Evolutionary conservation across 2,329 filamentous ascomycete genomes (phyloP), one percentile per base, ranked within the genome.

Genomic region (Fusarium sp.): DNA sequence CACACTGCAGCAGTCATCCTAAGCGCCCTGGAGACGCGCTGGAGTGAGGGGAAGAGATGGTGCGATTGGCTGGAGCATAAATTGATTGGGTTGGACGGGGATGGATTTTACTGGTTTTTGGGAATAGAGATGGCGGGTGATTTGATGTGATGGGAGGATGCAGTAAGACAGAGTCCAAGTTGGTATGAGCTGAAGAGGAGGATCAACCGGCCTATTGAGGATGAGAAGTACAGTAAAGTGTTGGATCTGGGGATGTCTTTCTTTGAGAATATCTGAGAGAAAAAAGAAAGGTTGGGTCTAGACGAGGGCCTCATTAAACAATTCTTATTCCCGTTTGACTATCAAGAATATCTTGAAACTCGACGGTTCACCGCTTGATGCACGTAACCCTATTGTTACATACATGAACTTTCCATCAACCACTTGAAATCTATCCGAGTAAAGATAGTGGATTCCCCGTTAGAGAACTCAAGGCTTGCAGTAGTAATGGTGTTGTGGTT

Each of bases 1-100:
- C 77, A 79, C 77, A 73, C 73, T 78, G 77, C 77, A 77, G 62
- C 48, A 63, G 32, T 25, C 48, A 28, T 53, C 27, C 20, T 72
- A 75, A 73, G 70, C 73, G 73, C 73, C 47, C 30, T 45, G 30
- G 54, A 71, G 54, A 59, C 71, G 71, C 71, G 71, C 62, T 63
- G 34, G 34, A 59, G 41, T 63, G 71, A 60, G 60, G 66, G 69
- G 67, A 56, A 46, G 25, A n/a, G 11, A 30, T 6, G 13, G 27
- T 21, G 21, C 7, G 8, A 72, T 73, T 73, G 68, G 65, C 6
- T 11, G 2, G 4, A 13, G 5, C 0, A 37, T 14, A 21, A 59
- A 50, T 32, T 41, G 48, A 43, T 50, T 71, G 48, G 65, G 59
- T 49, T 66, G 63, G 62, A 9, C n/a, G 62, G 43, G 42, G 69